A percentile compares a stretch with the other conserved stretches of the same genome.
phyloP scores from a whole-genome alignment of 2,329 filamentous ascomycete species.

The Xylaria sp. region DNA sequence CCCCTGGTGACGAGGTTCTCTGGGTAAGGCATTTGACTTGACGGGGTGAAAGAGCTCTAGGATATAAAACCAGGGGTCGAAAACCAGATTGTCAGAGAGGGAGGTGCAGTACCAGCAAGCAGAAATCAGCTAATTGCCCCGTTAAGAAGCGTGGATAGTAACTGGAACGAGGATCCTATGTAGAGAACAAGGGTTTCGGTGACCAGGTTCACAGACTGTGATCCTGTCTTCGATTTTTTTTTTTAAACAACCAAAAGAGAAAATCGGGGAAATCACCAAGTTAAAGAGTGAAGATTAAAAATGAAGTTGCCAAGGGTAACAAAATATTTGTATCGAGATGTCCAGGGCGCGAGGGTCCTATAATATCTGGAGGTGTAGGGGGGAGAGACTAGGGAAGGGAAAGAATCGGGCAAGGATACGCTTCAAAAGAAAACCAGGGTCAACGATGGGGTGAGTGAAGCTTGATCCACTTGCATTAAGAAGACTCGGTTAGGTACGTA shows the following conservation, averaged over 20 bases:
- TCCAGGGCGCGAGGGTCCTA: conserved; percentile 42
- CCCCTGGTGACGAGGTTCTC: conserved; percentile 53
- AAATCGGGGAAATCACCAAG: conserved; percentile 31
- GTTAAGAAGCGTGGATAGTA: conserved; percentile 41
- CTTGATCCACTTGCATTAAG: conserved; percentile 34
- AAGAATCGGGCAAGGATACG: conserved; percentile 41
- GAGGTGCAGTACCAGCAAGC: conserved; percentile 43
- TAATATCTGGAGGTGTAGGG: conserved; percentile 41
- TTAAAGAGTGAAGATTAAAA: conserved; percentile 25
- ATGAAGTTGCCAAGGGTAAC: conserved; percentile 37
- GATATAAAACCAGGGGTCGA: conserved; percentile 42
- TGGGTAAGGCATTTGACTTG: conserved; percentile 42
- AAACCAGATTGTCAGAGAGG: conserved; percentile 38
- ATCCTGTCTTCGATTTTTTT: conserved; percentile 33
- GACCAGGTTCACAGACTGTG: conserved; percentile 43
- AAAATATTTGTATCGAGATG: conserved; percentile 35
- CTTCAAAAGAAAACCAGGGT: conserved; percentile 33
- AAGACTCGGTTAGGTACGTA: conserved; percentile 18
- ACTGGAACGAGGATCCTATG: conserved; percentile 48
- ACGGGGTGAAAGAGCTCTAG: conserved; percentile 39
- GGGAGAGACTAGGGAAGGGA: conserved; percentile 41
- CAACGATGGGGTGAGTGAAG: conserved; percentile 34
- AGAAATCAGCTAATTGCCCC: conserved; percentile 40
- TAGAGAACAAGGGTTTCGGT: conserved; percentile 46
- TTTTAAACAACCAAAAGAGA: conserved; percentile 36